Evolutionary conservation across 2,329 filamentous ascomycete genomes (phyloP).

Genomic region (Penicillium italicum): DNA sequence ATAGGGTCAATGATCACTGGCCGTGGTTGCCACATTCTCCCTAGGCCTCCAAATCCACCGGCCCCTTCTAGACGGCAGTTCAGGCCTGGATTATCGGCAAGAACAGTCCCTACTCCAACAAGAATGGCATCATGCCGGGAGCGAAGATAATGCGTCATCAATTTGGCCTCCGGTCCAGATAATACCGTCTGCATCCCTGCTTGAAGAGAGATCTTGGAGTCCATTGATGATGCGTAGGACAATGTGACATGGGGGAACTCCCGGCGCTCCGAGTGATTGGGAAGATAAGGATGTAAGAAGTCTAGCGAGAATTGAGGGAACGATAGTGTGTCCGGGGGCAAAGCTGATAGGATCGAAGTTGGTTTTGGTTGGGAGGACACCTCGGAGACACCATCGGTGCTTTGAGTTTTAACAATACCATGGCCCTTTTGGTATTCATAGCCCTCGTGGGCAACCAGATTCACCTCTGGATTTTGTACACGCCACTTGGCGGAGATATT

Average conservation of each 20-base stretch:
- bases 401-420: conserved; percentile 38
- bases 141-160: conserved; percentile 90
- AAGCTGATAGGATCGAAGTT: conserved; percentile 14
- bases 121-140: conserved; percentile 79
- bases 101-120: conserved; percentile 77
- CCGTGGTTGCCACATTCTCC: conserved; percentile 62
- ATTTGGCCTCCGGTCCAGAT: conserved; percentile 77
- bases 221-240: conserved; percentile 87
- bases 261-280: conserved; percentile 32
- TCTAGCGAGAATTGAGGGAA: conserved; percentile 46
- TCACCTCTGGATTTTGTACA: conserved; percentile 43
- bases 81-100: conserved; percentile 78
- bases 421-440: conserved; percentile 45
- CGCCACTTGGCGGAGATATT: conserved; percentile 50
- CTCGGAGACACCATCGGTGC: conserved; percentile 13
- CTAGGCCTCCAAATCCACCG: conserved; percentile 53
- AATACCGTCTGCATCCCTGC: conserved; percentile 78
- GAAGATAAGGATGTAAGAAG: conserved; percentile 53
- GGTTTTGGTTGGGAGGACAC: conserved; percentile 7
- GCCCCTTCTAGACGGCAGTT: conserved; percentile 71
- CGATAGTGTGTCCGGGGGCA: conserved; percentile 41
- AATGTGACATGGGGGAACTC: conserved; percentile 64
- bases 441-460: conserved; percentile 45
- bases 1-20: conserved; percentile 79
- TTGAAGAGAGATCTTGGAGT: conserved; percentile 70